A percentile compares a stretch with the other conserved stretches of the same genome.
Evolutionary conservation across 2,329 filamentous ascomycete genomes (phyloP).

Genomic region (Diaporthe batatas): DNA sequence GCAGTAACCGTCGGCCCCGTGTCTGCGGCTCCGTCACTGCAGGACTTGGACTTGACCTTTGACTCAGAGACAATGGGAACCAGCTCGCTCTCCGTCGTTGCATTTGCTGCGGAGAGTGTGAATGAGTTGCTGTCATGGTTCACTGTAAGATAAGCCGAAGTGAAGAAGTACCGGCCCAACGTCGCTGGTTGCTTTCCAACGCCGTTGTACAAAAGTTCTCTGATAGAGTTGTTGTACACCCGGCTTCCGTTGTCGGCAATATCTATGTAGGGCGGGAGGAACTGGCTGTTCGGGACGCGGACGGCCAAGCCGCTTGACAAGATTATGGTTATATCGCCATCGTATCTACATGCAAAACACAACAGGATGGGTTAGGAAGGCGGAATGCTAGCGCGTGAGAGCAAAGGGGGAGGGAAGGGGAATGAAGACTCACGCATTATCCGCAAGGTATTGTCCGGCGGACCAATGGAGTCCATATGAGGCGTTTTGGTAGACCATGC

Average conservation of each 20-base stretch:
- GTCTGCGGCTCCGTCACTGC: not conserved
- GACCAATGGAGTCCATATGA: not conserved
- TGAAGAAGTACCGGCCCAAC: not conserved
- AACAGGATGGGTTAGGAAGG: not conserved
- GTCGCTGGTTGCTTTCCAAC: not conserved
- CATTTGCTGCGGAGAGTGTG: not conserved
- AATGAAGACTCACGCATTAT: not conserved
- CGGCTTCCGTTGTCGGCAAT: not conserved
- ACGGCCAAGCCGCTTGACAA: not conserved
- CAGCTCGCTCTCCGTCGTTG: constrained; percentile 2
- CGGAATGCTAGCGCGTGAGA: not conserved
- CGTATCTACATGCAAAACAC: not conserved
- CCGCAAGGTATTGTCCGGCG: constrained; percentile 7
- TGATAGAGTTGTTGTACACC: not conserved
- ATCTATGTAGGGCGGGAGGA: not conserved
- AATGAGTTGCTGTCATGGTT: constrained; percentile 7
- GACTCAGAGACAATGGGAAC: not conserved
- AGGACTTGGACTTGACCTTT: constrained; percentile 3
- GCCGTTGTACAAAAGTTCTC: not conserved
- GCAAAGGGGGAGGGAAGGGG: not conserved
- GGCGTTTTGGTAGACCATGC: not conserved
- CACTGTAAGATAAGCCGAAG: not conserved
- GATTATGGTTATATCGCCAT: not conserved
- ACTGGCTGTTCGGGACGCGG: not conserved
- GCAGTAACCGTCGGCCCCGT: not conserved